Evolutionary conservation across 257 asterid genomes (phyloP), one percentile per base, ranked within the genome.

Genomic region (Primulina eburnea): DNA sequence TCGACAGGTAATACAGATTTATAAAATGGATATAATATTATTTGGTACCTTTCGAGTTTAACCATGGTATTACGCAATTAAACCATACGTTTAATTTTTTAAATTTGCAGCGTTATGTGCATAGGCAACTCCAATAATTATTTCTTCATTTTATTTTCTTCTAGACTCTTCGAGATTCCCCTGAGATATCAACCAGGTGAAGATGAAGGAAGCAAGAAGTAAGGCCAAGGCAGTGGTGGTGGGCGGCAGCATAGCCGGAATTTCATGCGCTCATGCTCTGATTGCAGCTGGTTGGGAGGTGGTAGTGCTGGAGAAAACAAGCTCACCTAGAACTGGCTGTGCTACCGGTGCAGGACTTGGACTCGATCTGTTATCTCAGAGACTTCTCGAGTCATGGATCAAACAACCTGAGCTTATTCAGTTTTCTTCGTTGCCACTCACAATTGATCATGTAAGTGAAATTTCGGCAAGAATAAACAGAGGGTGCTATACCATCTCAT

Each of bases 311-410:
- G 97, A 90, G 84, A 87, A 90, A 72, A 82, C 92, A 0, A 9
- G 60, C 57, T 64, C 88, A 34, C 92, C 95, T 20, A 92, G 92
- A 2, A 78, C 60, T 28, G 82, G 90, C 10, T 78, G 81, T 38
- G 87, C 95, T 12, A 87, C 96, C 7, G 92, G 97, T 32, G 96
- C 96, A 35, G 95, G 97, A 35, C 86, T 90, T 35, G 96, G 89
- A 17, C 86, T 90, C 37, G 95, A 88, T 69, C 58, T 81, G 3
- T 77, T 80, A 43, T 77, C 96, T 47, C 73, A 75, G 37, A 74
- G 73, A 40, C 80, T 84, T 64, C 72, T 88, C 3, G 24, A 73
- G 43, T 68, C 84, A 28, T 90, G 96, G 97, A 69, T 81, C 21
- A 62, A 65, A 40, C 87, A 75, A 20, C 88, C 89, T 3, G 61